phyloP scores from a whole-genome alignment of 2,329 filamentous ascomycete species.

The Gnomoniopsis smithogilvyi region DNA sequence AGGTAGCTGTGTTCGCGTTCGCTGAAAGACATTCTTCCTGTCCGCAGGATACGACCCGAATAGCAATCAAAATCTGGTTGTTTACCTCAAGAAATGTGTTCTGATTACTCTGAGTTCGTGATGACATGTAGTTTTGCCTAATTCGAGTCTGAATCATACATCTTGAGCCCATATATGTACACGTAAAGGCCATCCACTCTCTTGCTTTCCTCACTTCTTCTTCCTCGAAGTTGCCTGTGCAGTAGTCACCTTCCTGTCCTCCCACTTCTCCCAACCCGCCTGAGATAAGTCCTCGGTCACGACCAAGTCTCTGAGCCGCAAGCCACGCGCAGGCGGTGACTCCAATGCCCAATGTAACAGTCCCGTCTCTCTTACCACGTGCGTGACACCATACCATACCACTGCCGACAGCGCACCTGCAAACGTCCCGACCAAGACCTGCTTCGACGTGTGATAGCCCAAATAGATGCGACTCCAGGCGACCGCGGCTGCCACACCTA shows the following conservation, averaged over 20 bases:
- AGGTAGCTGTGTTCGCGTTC: constrained; percentile 5
- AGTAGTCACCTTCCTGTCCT: constrained; percentile 44
- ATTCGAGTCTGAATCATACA: neutral
- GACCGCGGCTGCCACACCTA: constrained; percentile 63
- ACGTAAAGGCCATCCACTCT: constrained; percentile 17
- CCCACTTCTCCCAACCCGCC: constrained; percentile 93
- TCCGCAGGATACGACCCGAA: neutral
- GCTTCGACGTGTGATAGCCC: constrained; percentile 84
- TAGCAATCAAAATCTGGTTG: neutral
- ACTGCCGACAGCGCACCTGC: constrained; percentile 71
- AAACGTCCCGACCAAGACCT: constrained; percentile 76
- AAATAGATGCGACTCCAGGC: constrained; percentile 85
- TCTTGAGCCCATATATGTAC: neutral
- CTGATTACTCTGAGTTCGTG: neutral
- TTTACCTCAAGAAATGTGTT: neutral
- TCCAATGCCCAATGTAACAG: constrained; percentile 72
- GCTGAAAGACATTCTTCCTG: neutral
- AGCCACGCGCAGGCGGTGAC: constrained; percentile 57
- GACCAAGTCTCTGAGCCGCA: constrained; percentile 79
- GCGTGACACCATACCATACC: constrained; percentile 75
- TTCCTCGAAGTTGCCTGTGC: constrained; percentile 25
- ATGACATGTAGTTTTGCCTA: neutral
- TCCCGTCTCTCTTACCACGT: constrained; percentile 62
- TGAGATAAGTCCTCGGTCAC: constrained; percentile 85
- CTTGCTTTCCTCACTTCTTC: constrained; percentile 30